Evolutionary conservation across 1,284 basidiomycete species (phyloP), one percentile per base, ranked within the genome.

Genomic region (Sporisorium reilianum): DNA sequence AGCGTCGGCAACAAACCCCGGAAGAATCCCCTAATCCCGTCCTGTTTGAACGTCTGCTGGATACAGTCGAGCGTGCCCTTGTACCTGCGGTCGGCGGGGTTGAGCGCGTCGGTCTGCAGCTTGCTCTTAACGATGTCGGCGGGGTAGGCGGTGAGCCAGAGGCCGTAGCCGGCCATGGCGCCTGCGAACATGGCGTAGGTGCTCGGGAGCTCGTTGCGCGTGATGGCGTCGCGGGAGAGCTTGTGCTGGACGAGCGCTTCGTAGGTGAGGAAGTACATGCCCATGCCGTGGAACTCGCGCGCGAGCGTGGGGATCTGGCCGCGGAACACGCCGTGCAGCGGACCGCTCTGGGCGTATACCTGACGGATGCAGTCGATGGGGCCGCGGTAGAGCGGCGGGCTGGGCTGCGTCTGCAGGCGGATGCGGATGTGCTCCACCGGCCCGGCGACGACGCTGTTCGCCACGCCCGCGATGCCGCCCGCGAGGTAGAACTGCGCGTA

Each of bases 361-460:
- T 77, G 70, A 2, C 38, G 25, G 26, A 77, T 49, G 49, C 76
- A 78, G 60, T 77, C 79, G 18, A 78, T 53, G 0, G 75, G 67
- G 88, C 92, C 82, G 2, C 36, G 36, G 57, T 78, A 80, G 6
- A 75, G 83, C 8, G 67, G 73, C 77, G 72, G 55, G 2, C 68
- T 59, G 14, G 74, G 77, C 58, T 84, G 81, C 16, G 83, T 80
- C 63, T 85, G 84, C 8, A 85, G 49, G 91, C 95, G 92, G 80
- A 98, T 98, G 88, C 96, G 92, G 80, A 98, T 94, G 84, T 98
- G 95, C 85, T 99, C 96, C 14, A 99, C 94, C 2, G 96, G 96
- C 2, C 94, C 94, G 0, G 95, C 95, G 20, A 97, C 93, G 59
- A 95, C 88, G 45, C 92, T 91, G 84, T 98, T 99, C 16, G 94